Percentiles rank a stretch among this genome's conserved stretches.
These are phyloP conservation scores for Eimeria sp. DNA, from an alignment of 169 alveolate species.

Conservation along the genomic window DNA sequence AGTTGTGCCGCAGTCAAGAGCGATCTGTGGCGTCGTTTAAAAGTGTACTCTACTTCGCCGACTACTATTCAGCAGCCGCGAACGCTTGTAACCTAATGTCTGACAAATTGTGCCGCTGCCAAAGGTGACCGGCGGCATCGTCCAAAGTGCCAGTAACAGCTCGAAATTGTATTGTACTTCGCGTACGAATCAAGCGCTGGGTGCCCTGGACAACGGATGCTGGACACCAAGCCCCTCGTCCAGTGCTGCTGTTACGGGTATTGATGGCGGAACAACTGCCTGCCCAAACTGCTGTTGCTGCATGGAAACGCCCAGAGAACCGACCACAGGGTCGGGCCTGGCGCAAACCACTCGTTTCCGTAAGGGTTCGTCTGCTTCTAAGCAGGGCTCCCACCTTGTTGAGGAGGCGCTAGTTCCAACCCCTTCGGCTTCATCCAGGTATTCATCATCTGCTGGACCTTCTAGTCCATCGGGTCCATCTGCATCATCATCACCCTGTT, in stretches of 20 bases:
- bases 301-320: constrained; percentile 32
- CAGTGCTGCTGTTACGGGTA: constrained; percentile 15
- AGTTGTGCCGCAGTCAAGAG: background rate
- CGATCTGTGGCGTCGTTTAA: background rate
- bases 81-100: background rate
- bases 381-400: constrained; percentile 32
- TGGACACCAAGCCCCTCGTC: background rate
- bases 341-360: constrained; percentile 18
- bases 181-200: constrained; percentile 24
- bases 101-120: constrained; percentile 23
- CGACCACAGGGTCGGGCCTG: background rate
- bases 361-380: constrained; percentile 27
- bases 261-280: constrained; percentile 29
- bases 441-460: constrained; percentile 51
- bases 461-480: constrained; percentile 35
- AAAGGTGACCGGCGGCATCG: background rate
- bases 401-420: constrained; percentile 17
- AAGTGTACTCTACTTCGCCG: background rate
- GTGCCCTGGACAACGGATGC: constrained; percentile 59
- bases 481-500: constrained; percentile 46
- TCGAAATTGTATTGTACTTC: background rate
- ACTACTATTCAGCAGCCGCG: background rate
- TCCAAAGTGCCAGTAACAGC: background rate
- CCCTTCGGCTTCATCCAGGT: constrained; percentile 66
- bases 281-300: constrained; percentile 63